Conservation (phyloP, 164 flowering plant genomes). For the Vitis rupestris region DNA sequence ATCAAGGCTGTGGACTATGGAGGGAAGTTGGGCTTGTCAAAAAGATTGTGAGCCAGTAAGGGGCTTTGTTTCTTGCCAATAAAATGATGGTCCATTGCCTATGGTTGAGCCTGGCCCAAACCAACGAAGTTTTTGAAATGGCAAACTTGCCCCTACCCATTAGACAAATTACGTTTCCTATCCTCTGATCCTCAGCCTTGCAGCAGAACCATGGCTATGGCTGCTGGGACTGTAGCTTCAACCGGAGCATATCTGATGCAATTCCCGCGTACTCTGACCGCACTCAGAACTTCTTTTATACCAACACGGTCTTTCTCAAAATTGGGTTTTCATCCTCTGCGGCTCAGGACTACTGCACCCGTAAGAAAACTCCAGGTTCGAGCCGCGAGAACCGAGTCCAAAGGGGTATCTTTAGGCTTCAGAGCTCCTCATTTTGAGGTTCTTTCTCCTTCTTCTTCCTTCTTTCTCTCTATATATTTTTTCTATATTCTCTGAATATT, state of each 20-base stretch:
- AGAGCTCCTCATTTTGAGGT: constrained; percentile 87
- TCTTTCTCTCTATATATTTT: constrained; percentile 1
- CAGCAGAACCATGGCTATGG: not conserved
- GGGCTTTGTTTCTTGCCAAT: too few species aligned
- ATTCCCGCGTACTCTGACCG: constrained; percentile 14
- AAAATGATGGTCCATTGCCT: too few species aligned
- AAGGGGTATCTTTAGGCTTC: constrained; percentile 62
- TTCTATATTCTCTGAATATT: not conserved
- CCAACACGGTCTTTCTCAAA: constrained; percentile 14
- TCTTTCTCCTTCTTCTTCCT: not conserved
- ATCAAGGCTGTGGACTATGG: too few species aligned
- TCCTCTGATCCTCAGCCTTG: too few species aligned
- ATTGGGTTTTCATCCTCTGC: constrained; percentile 26
- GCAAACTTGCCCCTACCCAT: too few species aligned
- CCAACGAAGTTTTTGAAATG: too few species aligned
- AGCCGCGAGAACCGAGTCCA: constrained; percentile 75
- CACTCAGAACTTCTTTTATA: not conserved
- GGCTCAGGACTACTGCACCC: constrained; percentile 12
- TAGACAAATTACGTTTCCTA: too few species aligned
- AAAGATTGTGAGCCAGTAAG: too few species aligned
- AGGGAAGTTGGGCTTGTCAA: too few species aligned
- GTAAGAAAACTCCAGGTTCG: constrained; percentile 40
- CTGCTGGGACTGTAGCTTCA: not conserved
- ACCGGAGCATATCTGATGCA: constrained; percentile 10
- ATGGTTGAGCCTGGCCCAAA: too few species aligned